Evolutionary conservation across 805 yeast species (phyloP).

Genomic region (Kodamaea kakaduensis): DNA sequence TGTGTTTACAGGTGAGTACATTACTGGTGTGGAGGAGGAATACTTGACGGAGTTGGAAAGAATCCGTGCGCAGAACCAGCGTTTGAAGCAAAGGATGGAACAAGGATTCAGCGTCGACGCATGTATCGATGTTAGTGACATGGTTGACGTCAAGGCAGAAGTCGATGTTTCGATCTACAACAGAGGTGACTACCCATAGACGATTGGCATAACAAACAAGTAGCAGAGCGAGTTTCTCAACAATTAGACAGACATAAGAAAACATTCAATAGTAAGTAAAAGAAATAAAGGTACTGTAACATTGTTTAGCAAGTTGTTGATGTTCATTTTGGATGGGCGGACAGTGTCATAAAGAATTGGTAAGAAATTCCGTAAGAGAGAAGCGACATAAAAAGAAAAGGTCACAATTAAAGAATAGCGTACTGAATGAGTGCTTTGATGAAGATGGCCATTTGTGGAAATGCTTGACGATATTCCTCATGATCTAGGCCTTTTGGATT

Average conservation of each 20-base stretch:
- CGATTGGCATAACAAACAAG: neutral
- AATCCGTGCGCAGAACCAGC: constrained; percentile 74
- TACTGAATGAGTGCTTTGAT: no score
- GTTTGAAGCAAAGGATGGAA: constrained; percentile 35
- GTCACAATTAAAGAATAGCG: no score
- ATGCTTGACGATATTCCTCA: no score
- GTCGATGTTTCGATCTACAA: constrained; percentile 55
- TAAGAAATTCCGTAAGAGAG: no score
- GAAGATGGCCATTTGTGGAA: no score
- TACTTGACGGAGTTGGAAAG: constrained; percentile 79
- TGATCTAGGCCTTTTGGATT: no score
- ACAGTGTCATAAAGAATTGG: no score
- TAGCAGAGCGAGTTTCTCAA: neutral
- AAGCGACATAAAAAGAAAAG: no score
- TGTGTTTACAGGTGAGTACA: constrained; percentile 90
- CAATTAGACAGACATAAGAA: neutral
- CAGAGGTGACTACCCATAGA: constrained; percentile 46
- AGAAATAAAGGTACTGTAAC: no score
- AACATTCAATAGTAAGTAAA: no score
- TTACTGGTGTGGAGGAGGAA: constrained; percentile 88
- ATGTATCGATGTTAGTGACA: constrained; percentile 39
- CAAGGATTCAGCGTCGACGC: constrained; percentile 41
- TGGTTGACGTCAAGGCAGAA: constrained; percentile 76
- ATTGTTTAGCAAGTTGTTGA: neutral
- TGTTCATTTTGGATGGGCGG: no score